Conservation (phyloP, 331 rosid species). For the Prunus yedoensis region DNA sequence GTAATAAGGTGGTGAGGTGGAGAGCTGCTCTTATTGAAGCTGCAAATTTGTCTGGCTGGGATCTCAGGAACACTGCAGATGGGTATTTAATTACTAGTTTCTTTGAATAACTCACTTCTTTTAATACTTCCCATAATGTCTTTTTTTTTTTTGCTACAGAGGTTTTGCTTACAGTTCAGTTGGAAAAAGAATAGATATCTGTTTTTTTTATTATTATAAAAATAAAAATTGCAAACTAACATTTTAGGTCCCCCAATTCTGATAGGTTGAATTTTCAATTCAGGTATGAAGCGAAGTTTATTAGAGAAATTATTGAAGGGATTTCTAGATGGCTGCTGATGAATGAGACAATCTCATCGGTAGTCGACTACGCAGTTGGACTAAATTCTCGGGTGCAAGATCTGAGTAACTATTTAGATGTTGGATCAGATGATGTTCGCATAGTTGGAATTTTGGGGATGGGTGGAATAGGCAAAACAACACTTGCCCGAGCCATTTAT, state of each 20-base stretch:
- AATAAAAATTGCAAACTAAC: no score
- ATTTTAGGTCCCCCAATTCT: no score
- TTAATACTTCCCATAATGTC: no score
- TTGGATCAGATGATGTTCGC: background rate
- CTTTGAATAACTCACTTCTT: no score
- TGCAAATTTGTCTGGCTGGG: background rate
- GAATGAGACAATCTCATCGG: no score
- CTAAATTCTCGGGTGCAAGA: background rate
- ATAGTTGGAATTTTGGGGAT: conserved; percentile 24
- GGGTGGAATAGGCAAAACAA: conserved; percentile 22
- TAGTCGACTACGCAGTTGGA: background rate
- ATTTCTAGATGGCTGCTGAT: background rate
- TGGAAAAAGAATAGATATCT: no score
- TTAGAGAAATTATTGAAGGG: background rate
- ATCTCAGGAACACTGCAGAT: no score
- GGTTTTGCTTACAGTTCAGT: no score
- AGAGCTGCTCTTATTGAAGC: background rate
- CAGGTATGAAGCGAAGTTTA: conserved; percentile 6
- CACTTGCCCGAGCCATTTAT: conserved; percentile 17
- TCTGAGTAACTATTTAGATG: background rate
- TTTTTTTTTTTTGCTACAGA: no score
- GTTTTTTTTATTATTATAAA: no score
- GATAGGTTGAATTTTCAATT: background rate
- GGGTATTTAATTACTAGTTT: no score
- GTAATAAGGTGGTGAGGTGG: background rate